These are phyloP conservation scores for Penicillium capsulatum DNA, from an alignment of 2,329 filamentous ascomycete species.

Conservation along the genomic window DNA sequence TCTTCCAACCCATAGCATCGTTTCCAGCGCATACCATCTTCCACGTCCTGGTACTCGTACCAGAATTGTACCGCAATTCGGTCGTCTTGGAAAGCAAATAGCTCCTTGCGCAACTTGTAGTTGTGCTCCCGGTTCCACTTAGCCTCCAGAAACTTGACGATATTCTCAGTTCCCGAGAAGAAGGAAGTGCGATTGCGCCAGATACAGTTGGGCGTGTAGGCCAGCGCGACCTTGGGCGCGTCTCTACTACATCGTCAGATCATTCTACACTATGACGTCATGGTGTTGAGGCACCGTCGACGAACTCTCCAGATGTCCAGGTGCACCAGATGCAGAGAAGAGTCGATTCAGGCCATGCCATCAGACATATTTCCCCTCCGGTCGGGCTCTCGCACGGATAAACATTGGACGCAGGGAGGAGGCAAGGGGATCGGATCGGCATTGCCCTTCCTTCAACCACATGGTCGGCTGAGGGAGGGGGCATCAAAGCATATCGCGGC, in stretches of 20 bases:
- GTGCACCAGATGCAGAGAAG: background rate
- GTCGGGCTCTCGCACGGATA: constrained; percentile 13
- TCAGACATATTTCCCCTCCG: constrained; percentile 8
- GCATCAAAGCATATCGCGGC: constrained; percentile 3
- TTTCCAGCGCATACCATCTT: constrained; percentile 68
- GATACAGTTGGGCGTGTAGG: constrained; percentile 70
- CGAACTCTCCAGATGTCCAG: no score
- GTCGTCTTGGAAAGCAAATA: constrained; percentile 71
- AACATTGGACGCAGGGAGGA: constrained; percentile 13
- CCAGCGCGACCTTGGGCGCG: constrained; percentile 61
- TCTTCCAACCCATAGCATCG: constrained; percentile 72
- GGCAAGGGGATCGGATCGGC: constrained; percentile 15
- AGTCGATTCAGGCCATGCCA: background rate
- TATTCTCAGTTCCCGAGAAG: constrained; percentile 62
- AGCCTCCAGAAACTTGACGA: constrained; percentile 62
- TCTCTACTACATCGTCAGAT: constrained; percentile 47
- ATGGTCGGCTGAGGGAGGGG: constrained; percentile 8
- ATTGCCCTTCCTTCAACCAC: constrained; percentile 14
- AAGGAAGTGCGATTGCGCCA: constrained; percentile 77
- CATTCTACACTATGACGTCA: constrained; percentile 10
- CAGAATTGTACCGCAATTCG: constrained; percentile 87
- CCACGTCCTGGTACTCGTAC: constrained; percentile 72
- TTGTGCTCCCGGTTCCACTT: constrained; percentile 72
- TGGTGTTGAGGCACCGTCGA: background rate
- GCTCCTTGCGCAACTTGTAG: constrained; percentile 74